A percentile compares a stretch with the other conserved stretches of the same genome.
Evolutionary conservation across 108 stramenopile genomes (phyloP).

Genomic region (Pseudonitzschia delicatissima): DNA sequence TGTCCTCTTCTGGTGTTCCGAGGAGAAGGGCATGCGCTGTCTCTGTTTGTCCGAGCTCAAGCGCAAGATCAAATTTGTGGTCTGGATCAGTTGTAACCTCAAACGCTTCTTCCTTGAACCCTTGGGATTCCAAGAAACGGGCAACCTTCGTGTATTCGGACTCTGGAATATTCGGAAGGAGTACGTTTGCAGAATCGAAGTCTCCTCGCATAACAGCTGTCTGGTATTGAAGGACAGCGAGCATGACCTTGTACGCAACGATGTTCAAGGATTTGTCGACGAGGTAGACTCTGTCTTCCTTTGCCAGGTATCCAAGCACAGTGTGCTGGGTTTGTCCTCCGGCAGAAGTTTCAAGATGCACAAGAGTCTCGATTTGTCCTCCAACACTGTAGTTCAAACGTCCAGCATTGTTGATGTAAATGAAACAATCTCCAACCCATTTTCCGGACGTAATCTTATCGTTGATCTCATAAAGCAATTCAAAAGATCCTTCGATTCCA

Average conservation of each 20-base stretch:
- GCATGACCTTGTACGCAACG: conserved; percentile 88
- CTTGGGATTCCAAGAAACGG: conserved; percentile 97
- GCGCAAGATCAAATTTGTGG: conserved; percentile 95
- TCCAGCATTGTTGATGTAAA: conserved; percentile 89
- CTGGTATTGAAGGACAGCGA: conserved; percentile 96
- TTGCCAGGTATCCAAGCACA: conserved; percentile 95
- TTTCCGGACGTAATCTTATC: conserved; percentile 92
- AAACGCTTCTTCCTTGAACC: conserved; percentile 99
- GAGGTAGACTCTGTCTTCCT: conserved; percentile 97
- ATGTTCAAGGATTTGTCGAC: conserved; percentile 93
- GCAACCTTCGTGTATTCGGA: conserved; percentile 93
- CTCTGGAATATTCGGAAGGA: conserved; percentile 90
- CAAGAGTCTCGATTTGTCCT: conserved; percentile 95
- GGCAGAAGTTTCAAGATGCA: conserved; percentile 88
- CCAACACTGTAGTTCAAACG: conserved; percentile 98
- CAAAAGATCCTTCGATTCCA: conserved; percentile 96
- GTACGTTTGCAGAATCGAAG: conserved; percentile 95
- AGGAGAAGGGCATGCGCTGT: conserved; percentile 78
- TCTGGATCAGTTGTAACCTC: conserved; percentile 92
- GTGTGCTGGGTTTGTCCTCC: conserved; percentile 78
- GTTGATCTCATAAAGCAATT: conserved; percentile 88
- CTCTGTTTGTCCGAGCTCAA: conserved; percentile 93
- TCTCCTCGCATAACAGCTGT: conserved; percentile 99
- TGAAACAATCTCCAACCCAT: conserved; percentile 99
- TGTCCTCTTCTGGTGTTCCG: conserved; percentile 82